Percentiles rank a stretch among this genome's conserved stretches.
Evolutionary conservation across 768 basidiomycete genomes (phyloP).

Genomic region (Amanita thiersii): DNA sequence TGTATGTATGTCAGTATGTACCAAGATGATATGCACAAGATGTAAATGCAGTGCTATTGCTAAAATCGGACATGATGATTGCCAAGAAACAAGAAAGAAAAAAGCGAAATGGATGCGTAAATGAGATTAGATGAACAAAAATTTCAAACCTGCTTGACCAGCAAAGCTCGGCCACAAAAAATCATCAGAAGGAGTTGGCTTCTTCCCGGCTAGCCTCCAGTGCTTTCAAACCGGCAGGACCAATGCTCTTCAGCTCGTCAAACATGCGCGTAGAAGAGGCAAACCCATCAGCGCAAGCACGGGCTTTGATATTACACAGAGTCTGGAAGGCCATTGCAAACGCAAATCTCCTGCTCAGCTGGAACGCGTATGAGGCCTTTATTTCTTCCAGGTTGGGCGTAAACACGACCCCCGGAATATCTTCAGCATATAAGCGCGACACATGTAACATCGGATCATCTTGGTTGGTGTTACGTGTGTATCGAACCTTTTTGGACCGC

Average conservation of each 20-base stretch:
- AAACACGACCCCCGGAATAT: slow-evolving; percentile 17
- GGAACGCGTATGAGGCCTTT: slow-evolving; percentile 54
- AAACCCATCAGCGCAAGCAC: slow-evolving; percentile 23
- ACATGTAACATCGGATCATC: slow-evolving; percentile 19
- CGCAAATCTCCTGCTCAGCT: slow-evolving; percentile 26
- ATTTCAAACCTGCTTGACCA: too few relatives aligned
- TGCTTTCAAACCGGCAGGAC: slow-evolving; percentile 19
- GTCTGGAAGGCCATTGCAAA: slow-evolving; percentile 46
- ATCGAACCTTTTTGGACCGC: slow-evolving; percentile 9
- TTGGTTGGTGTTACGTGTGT: slow-evolving; percentile 13
- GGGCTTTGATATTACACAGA: slow-evolving; percentile 50
- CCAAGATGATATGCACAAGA: too few relatives aligned
- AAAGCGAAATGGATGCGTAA: too few relatives aligned
- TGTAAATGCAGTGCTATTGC: too few relatives aligned
- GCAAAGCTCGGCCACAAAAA: too few relatives aligned
- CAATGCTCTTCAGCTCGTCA: slow-evolving; percentile 30
- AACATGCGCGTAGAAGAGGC: slow-evolving; percentile 25
- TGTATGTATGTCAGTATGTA: too few relatives aligned
- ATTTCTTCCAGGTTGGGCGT: slow-evolving; percentile 30
- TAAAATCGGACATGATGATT: too few relatives aligned
- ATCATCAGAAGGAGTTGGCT: background rate
- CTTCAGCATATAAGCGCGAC: slow-evolving; percentile 20
- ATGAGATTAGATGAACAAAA: too few relatives aligned
- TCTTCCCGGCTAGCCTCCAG: slow-evolving; percentile 11
- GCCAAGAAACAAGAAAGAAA: too few relatives aligned